A percentile compares a stretch with the other conserved stretches of the same genome.
Conservation (phyloP, 495 filamentous ascomycete genomes). For the Cenococcum geophilum region DNA sequence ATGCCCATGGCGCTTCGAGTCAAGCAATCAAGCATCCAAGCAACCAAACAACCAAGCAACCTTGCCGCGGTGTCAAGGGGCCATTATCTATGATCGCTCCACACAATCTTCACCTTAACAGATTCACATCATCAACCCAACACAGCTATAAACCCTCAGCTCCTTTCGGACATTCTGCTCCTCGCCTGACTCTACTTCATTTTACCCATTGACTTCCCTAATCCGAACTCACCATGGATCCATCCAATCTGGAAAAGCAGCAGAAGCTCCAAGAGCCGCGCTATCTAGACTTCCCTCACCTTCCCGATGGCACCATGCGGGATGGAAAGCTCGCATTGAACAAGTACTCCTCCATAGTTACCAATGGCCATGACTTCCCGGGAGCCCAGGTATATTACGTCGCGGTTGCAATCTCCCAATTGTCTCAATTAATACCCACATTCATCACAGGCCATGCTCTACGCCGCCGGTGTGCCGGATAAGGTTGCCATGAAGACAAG, state of each 20-base stretch:
- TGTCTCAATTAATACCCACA: slow-evolving; percentile 6
- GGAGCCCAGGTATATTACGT: slow-evolving; percentile 64
- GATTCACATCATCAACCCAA: no score
- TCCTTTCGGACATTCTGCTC: no score
- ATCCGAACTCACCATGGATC: slow-evolving; percentile 39
- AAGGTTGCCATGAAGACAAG: slow-evolving; percentile 79
- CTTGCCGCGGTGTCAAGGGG: no score
- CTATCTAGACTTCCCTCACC: slow-evolving; percentile 57
- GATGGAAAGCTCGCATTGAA: slow-evolving; percentile 64
- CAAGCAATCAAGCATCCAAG: no score
- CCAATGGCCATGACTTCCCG: slow-evolving; percentile 83
- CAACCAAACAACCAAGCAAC: no score
- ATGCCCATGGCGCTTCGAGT: no score
- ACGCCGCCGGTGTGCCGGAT: slow-evolving; percentile 83
- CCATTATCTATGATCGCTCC: no score
- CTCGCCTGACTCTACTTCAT: no score
- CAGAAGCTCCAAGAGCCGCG: slow-evolving; percentile 47
- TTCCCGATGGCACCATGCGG: slow-evolving; percentile 50
- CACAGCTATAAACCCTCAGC: no score
- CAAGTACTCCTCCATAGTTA: slow-evolving; percentile 64
- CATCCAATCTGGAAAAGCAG: slow-evolving; percentile 40
- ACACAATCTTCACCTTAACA: no score
- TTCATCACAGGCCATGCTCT: slow-evolving; percentile 70
- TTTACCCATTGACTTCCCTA: no score
- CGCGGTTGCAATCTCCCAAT: background rate